phyloP scores from a whole-genome alignment of 345 rosid species.

The Passiflora organensis region DNA sequence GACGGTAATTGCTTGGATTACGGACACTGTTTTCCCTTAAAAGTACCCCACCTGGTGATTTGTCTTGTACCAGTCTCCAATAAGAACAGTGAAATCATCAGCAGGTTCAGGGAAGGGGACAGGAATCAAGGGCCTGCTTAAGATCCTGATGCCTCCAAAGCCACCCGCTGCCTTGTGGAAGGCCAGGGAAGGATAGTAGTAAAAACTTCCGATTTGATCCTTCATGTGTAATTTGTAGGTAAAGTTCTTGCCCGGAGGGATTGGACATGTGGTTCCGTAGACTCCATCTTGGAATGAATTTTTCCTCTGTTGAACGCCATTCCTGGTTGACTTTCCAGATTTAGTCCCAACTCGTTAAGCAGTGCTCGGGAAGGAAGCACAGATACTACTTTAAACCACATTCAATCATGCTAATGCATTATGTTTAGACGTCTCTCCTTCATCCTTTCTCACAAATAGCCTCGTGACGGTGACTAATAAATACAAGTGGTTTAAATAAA shows the following conservation, averaged over 20 bases:
- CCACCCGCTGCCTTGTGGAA: constrained; percentile 37
- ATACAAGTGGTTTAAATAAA: too few relatives aligned
- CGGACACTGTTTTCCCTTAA: too few relatives aligned
- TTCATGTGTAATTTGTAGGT: constrained; percentile 27
- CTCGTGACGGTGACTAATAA: too few relatives aligned
- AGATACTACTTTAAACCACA: too few relatives aligned
- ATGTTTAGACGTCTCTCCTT: too few relatives aligned
- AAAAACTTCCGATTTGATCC: constrained; percentile 41
- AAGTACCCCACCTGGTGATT: constrained; percentile 3
- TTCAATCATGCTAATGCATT: too few relatives aligned
- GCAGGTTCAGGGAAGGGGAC: constrained; percentile 21
- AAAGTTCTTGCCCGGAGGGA: constrained; percentile 27
- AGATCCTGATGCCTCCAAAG: constrained; percentile 25
- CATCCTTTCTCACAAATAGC: too few relatives aligned
- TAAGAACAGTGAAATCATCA: constrained; percentile 17
- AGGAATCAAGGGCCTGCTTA: constrained; percentile 10
- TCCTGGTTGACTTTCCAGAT: constrained; percentile 11
- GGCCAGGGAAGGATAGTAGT: constrained; percentile 33
- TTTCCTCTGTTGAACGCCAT: constrained; percentile 29
- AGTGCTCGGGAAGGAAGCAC: too few relatives aligned
- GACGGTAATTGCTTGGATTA: too few relatives aligned
- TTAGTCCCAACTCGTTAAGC: neutral
- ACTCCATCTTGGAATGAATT: constrained; percentile 42
- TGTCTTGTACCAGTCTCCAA: constrained; percentile 22
- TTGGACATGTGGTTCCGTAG: constrained; percentile 33